Conservation (phyloP, 192 early-diverging fungal genomes). For the Irineochytrium annulatum region DNA sequence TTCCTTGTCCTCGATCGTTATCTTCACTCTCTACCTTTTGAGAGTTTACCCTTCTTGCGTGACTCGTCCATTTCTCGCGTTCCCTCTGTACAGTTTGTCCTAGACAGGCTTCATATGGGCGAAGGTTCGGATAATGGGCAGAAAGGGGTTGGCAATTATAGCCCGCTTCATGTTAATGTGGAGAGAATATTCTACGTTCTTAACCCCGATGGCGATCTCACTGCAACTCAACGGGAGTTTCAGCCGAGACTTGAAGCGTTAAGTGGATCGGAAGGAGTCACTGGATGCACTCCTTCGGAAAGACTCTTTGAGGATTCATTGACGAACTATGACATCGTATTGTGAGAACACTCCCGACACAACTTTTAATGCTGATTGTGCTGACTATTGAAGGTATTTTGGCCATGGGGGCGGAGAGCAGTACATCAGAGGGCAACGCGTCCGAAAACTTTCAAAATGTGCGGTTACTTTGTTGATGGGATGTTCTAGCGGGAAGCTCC, state of each 20-base stretch:
- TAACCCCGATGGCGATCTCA: constrained; percentile 87
- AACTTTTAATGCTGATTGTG: constrained; percentile 1
- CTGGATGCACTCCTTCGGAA: constrained; percentile 64
- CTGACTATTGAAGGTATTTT: constrained; percentile 63
- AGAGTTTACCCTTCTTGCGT: constrained; percentile 73
- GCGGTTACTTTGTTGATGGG: constrained; percentile 85
- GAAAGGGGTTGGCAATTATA: no score
- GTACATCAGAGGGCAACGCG: constrained; percentile 63
- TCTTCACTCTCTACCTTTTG: constrained; percentile 82
- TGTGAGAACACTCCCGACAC: constrained; percentile 39
- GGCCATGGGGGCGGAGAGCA: constrained; percentile 92
- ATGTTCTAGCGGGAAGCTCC: constrained; percentile 85
- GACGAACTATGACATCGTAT: constrained; percentile 51
- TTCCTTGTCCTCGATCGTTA: constrained; percentile 86
- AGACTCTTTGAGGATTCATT: constrained; percentile 60
- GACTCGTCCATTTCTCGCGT: constrained; percentile 71
- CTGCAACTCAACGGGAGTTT: constrained; percentile 77
- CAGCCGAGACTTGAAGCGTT: constrained; percentile 42
- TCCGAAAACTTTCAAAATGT: constrained; percentile 64
- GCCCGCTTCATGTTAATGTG: no score
- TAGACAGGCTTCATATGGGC: constrained; percentile 37
- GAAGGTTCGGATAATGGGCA: no score
- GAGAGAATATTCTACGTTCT: constrained; percentile 85
- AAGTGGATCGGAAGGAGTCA: constrained; percentile 67
- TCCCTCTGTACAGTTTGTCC: constrained; percentile 72